Conservation (phyloP, 768 basidiomycete species). For the Boletellus ananiceps region DNA sequence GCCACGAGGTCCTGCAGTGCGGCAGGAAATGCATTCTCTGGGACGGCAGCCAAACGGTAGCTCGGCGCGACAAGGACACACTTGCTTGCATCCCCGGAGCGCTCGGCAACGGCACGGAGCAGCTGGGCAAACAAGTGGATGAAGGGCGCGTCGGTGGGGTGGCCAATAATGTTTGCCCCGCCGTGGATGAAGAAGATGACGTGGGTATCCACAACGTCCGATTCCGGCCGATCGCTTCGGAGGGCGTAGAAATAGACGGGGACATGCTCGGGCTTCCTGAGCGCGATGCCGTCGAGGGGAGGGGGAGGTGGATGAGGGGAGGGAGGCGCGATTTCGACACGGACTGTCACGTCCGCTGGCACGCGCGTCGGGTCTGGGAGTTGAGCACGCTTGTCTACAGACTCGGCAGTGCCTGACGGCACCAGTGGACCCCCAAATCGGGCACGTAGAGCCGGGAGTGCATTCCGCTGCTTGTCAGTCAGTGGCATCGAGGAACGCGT, state of each 20-base stretch:
- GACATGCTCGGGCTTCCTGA: conserved; percentile 9
- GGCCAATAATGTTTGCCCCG: conserved; percentile 16
- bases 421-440: fast-evolving
- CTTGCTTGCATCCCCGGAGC: background rate
- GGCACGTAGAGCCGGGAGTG: conserved; percentile 1
- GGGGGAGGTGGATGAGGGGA: conserved; percentile 2
- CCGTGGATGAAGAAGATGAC: conserved; percentile 26
- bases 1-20: conserved; percentile 22
- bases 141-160: conserved; percentile 9
- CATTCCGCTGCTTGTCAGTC: conserved; percentile 13
- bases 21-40: conserved; percentile 22
- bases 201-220: background rate
- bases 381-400: conserved; percentile 13
- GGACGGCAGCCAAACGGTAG: conserved; percentile 22
- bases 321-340: conserved; percentile 18
- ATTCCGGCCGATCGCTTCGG: background rate
- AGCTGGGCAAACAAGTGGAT: conserved; percentile 4
- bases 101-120: conserved; percentile 8
- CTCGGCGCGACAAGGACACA: conserved; percentile 19
- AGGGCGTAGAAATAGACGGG: conserved; percentile 14
- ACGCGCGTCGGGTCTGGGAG: background rate
- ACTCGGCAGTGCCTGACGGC: background rate
- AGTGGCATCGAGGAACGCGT: conserved; percentile 6
- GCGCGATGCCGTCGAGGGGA: background rate
- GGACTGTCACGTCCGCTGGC: conserved; percentile 9